A percentile compares a stretch with the other conserved stretches of the same genome.
Conservation (phyloP, 768 basidiomycete species). For the Termitomyces sp. region DNA sequence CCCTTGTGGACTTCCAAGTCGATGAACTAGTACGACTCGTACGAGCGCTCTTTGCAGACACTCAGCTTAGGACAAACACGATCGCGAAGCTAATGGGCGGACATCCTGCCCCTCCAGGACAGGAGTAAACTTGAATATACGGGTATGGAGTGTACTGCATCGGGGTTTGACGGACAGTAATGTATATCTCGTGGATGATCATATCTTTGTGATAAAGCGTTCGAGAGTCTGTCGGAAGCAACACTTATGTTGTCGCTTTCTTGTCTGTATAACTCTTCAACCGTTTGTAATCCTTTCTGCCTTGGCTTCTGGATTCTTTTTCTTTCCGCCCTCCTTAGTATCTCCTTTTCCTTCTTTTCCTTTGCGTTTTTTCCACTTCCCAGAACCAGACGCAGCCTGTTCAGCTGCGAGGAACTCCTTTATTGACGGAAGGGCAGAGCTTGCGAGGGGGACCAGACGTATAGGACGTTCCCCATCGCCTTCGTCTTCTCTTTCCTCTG, state of each 20-base stretch:
- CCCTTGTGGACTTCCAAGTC: constrained; percentile 83
- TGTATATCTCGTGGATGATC: background rate
- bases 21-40: constrained; percentile 81
- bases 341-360: constrained; percentile 37
- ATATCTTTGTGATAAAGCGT: background rate
- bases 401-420: constrained; percentile 78
- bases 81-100: constrained; percentile 69
- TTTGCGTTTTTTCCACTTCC: constrained; percentile 64
- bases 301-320: constrained; percentile 38
- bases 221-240: background rate
- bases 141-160: background rate
- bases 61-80: constrained; percentile 70
- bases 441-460: constrained; percentile 68
- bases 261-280: constrained; percentile 39
- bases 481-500: constrained; percentile 35
- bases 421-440: constrained; percentile 81
- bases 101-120: constrained; percentile 35
- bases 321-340: constrained; percentile 29
- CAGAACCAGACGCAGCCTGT: constrained; percentile 47
- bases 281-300: constrained; percentile 52
- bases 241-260: constrained; percentile 18
- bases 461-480: constrained; percentile 38
- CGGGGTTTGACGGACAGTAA: background rate
- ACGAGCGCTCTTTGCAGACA: constrained; percentile 84
- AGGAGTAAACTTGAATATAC: background rate